A percentile compares a stretch with the other conserved stretches of the same genome.
Conservation (phyloP, 192 early-diverging fungal species). For the Helicostylum pulchrum region DNA sequence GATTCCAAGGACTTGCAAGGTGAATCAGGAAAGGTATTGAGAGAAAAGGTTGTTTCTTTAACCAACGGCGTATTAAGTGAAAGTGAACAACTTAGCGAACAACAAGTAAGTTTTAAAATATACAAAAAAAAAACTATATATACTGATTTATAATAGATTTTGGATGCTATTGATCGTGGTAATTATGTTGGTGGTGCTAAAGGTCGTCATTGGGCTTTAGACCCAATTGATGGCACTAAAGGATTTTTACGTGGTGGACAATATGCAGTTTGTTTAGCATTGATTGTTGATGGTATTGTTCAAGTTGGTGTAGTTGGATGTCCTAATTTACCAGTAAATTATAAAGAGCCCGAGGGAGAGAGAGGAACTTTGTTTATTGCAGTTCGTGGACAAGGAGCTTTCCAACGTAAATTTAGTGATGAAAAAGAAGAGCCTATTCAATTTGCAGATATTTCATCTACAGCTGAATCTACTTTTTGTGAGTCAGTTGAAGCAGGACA, state of each 20-base stretch:
- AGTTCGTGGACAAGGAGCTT: conserved; percentile 85
- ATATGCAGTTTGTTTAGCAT: conserved; percentile 92
- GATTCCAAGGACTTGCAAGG: conserved; percentile 83
- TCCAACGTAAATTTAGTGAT: conserved; percentile 57
- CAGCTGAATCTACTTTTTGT: conserved; percentile 76
- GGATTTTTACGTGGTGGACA: conserved; percentile 97
- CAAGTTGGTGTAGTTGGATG: conserved; percentile 88
- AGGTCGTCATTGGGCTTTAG: conserved; percentile 82
- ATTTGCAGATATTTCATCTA: conserved; percentile 48
- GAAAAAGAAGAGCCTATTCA: conserved; percentile 60
- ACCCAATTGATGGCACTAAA: conserved; percentile 96
- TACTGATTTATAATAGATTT: conserved; percentile 51
- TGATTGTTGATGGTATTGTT: conserved; percentile 87
- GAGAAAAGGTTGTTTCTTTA: conserved; percentile 79
- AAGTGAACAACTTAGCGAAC: conserved; percentile 50
- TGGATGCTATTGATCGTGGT: conserved; percentile 88
- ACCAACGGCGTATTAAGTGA: conserved; percentile 64
- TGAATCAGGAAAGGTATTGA: conserved; percentile 57
- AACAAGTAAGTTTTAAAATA: conserved; percentile 52
- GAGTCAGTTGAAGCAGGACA: conserved; percentile 95
- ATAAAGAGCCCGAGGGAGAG: conserved; percentile 56
- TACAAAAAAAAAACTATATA: neutral
- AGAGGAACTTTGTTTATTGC: conserved; percentile 85
- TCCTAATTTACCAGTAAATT: conserved; percentile 71
- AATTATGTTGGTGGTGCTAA: conserved; percentile 72